Base-by-base conservation (phyloP, 1,284 basidiomycete species). In the Fistulinella cinereoalba region DNA sequence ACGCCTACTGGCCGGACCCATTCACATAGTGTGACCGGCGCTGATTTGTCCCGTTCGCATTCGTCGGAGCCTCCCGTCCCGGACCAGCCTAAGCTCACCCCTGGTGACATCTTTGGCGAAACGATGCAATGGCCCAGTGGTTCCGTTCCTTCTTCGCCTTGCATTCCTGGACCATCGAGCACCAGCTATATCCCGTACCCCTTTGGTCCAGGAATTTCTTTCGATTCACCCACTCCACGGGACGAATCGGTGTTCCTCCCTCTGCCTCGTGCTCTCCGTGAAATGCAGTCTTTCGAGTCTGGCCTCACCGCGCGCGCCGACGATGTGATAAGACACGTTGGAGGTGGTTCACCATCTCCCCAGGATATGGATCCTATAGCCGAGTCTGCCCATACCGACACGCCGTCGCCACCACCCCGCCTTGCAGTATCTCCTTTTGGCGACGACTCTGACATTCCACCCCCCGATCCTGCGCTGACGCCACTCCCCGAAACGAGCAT, bases 251-350 rank as follows among this genome's bases (percentile, higher is more conserved):
- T 53, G 3, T 48, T 64, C 64, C 43, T 73, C 66, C 56, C 68
- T 70, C 53, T 74, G 1, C 74, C 77, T 1, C 79, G 76, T 3
- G 69, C 72, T 33, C 61, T 90, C 31, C 81, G 87, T 16, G 84
- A 84, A 61, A 84, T 89, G 80, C 85, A 88, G 54, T 87, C 84
- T 0, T 91, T 90, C 56, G 88, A 90, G 55, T 88, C 85, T 3
- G 81, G 80, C 1, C 64, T 85, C 40, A 91, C 88, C 0, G 86
- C 85, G 0, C 75, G 80, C 23, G 84, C 66, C 3, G 66, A 68
- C 18, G 63, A 65, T 40, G 56, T 61, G 48, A 50, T 56, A 42
- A 60, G 51, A 34, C 54, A 47, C 12, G 46, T 54, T 19, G 52
- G 51, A 31, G 38, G 43, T 19, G 38, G 48, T 12, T 23, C 55